These are phyloP conservation scores for Pilaira anomala DNA, from an alignment of 192 early-diverging fungal genomes.

Conservation along the genomic window DNA sequence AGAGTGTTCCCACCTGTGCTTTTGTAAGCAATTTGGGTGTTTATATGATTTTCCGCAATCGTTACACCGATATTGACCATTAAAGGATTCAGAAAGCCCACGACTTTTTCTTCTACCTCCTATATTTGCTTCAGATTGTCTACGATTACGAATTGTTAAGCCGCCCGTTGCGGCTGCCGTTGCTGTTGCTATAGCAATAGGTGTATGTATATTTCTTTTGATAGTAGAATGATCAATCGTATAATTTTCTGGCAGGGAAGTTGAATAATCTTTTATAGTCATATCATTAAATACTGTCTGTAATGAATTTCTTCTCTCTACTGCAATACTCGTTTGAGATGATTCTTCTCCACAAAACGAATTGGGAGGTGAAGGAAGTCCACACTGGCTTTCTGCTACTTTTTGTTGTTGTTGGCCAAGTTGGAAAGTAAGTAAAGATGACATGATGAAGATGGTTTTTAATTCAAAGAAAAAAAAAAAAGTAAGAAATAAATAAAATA, in stretches of 20 bases:
- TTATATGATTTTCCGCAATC: slow-evolving; percentile 66
- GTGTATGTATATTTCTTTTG: slow-evolving; percentile 12
- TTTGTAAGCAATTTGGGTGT: slow-evolving; percentile 56
- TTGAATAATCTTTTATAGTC: slow-evolving; percentile 14
- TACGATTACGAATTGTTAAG: slow-evolving; percentile 1
- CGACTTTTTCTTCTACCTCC: not conserved
- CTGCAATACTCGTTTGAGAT: slow-evolving; percentile 6
- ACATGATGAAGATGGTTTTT: slow-evolving; percentile 1
- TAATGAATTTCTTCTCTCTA: slow-evolving; percentile 11
- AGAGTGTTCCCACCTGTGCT: slow-evolving; percentile 70
- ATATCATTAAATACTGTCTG: slow-evolving; percentile 17
- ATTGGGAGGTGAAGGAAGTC: slow-evolving; percentile 27
- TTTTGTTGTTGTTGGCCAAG: slow-evolving; percentile 16
- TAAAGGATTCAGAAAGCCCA: slow-evolving; percentile 1
- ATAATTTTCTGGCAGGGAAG: slow-evolving; percentile 28
- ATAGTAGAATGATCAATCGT: slow-evolving; percentile 25
- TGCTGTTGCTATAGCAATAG: not conserved
- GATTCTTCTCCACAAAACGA: slow-evolving; percentile 26
- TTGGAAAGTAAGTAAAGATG: slow-evolving; percentile 25
- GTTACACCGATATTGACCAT: slow-evolving; percentile 35
- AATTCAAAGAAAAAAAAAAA: too few species aligned
- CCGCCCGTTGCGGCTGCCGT: slow-evolving; percentile 17
- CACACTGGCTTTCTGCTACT: not conserved
- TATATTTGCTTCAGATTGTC: slow-evolving; percentile 1
- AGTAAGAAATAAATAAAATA: too few species aligned